Evolutionary conservation across 2,329 filamentous ascomycete genomes (phyloP), one percentile per base, ranked within the genome.

Genomic region (Stemphylium lycopersici): DNA sequence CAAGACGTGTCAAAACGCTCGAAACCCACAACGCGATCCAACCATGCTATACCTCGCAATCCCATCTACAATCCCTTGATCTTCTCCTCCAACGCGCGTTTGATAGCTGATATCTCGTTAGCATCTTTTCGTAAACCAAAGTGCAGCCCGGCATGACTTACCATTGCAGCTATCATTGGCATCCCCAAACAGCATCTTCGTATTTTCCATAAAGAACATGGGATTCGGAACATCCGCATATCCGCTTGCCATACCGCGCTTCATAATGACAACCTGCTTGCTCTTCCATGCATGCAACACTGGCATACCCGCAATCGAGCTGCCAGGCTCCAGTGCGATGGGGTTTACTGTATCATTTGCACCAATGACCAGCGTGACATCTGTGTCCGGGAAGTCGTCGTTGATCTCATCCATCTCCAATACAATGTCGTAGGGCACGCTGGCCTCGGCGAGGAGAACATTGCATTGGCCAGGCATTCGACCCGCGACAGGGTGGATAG

Each of bases 361-460:
- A 3, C 92, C 92, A 68, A 96, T 96, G 0, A 96, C 91, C 3
- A 96, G 84, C 0, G 90, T 92, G 8, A 96, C 81, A 67, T 96
- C 92, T 0, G 92, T 96, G 24, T 95, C 89, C 6, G 82, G 76
- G 73, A 96, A 96, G 68, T 96, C 91, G 59, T 96, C 91, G 74
- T 96, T 96, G 78, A 96, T 96, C 79, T 96, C 92, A 65, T 96
- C 92, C 91, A 96, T 96, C 77, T 96, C 91, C 40, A 96, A 82
- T 24, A 96, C 91, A 51, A 96, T 93, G 66, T 96, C 92, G 68
- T 96, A 96, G 2, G 91, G 91, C 26, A 96, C 92, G 31, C 84
- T 88, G 1, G 92, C 92, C 74, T 96, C 92, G 0, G 92, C 92
- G 12, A 96, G 85, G 2, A 96, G 81, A 3, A 96, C 91, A 68